Evolutionary conservation across 345 rosid genomes (phyloP), one percentile per base, ranked within the genome.

Genomic region (Mangifera indica): DNA sequence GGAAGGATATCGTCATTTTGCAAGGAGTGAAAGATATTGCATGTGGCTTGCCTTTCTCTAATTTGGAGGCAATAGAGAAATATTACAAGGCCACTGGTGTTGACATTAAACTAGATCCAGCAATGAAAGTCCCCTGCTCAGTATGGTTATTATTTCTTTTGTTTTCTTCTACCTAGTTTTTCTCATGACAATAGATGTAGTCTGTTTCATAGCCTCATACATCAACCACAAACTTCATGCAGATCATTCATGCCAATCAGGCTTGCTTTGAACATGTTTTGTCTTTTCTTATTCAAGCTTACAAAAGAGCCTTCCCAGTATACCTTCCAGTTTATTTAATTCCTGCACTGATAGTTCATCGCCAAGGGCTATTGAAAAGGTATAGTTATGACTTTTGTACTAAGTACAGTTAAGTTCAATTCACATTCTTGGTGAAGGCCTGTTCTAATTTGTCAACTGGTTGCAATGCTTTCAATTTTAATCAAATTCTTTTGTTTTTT

Each of bases 341-440:
- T 72, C 97, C 98, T 54, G 97, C 98, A 29, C 72, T 94, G 53
- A 89, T 94, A 74, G 95, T 94, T 73, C 98, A 94, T 85, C 97
- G 98, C 26, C 82, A 85, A 75, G 97, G 83, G 70, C 97, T 94
- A 62, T 63, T 77, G 49, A 83, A 89, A 86, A 89, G 93, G 98
- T 94, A 83, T 18, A 15, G 5, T 20, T 40, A 51, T 51, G 34
- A 29, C 29, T 32, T 52, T 55, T 26, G 40, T 17, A 4, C 21
- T 0, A 1, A 67, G 45, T 7, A n/a, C 37, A 9, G 53, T 8
- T 46, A n/a, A 51, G 52, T 17, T 56, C 66, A 42, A 25, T 65
- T 77, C 46, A 57, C 20, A 37, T 59, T 54, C 51, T 59, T 42
- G 69, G 25, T 44, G 55, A 62, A 64, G 37, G n/a, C 13, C 8